Conservation (phyloP, 768 basidiomycete species). For the Lentinus tigrinus region DNA sequence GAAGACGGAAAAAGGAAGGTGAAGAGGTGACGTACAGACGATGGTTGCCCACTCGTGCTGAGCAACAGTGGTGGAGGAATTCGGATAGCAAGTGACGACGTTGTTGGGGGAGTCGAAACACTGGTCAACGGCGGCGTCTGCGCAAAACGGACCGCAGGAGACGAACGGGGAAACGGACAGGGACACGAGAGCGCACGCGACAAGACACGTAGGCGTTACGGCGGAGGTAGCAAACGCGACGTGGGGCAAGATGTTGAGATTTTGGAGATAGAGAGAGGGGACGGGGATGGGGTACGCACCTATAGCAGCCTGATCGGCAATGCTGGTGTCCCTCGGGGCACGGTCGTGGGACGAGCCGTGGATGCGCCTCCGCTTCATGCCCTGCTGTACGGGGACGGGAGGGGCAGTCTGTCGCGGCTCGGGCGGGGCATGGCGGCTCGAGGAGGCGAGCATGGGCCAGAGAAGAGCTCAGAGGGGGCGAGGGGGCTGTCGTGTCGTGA, state of each 20-base stretch:
- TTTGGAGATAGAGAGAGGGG: background rate
- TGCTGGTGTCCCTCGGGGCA: constrained; percentile 14
- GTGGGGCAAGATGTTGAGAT: background rate
- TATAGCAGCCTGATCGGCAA: constrained; percentile 20
- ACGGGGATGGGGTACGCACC: constrained; percentile 10
- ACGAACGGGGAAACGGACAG: background rate
- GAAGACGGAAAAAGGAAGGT: constrained; percentile 15
- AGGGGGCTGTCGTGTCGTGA: constrained; percentile 20
- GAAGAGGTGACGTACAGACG: constrained; percentile 61
- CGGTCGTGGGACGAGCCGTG: constrained; percentile 18
- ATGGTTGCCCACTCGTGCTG: constrained; percentile 78
- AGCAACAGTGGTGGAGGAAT: constrained; percentile 47
- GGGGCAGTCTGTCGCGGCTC: constrained; percentile 11
- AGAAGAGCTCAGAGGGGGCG: constrained; percentile 19
- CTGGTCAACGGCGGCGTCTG: constrained; percentile 39
- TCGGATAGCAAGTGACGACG: constrained; percentile 78
- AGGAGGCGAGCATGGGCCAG: constrained; percentile 22
- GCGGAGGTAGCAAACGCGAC: background rate
- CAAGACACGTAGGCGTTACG: background rate
- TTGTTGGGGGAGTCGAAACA: constrained; percentile 67
- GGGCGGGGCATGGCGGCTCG: constrained; percentile 5
- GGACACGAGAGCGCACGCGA: constrained; percentile 3
- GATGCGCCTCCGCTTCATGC: constrained; percentile 13
- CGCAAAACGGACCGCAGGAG: constrained; percentile 7
- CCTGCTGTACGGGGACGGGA: background rate